Evolutionary conservation across 2,329 filamentous ascomycete species (phyloP).

Genomic region (Colletotrichum higginsianum): DNA sequence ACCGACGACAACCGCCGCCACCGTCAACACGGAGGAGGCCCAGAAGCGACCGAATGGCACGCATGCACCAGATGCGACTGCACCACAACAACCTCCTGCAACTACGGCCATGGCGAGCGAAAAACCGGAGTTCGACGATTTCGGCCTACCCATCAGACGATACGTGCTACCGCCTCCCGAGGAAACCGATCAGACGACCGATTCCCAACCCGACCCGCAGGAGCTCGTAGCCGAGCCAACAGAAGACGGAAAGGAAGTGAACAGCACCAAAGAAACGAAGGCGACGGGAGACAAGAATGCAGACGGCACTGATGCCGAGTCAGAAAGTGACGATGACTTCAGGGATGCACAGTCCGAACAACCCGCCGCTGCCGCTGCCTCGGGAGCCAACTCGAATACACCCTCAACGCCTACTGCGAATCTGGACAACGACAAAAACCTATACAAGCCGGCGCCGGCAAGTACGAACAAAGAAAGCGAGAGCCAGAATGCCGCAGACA

Average conservation of each 20-base stretch:
- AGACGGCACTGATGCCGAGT: slow-evolving; percentile 40
- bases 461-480: slow-evolving; percentile 22
- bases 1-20: slow-evolving; percentile 26
- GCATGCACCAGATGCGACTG: slow-evolving; percentile 45
- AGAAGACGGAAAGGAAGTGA: slow-evolving; percentile 33
- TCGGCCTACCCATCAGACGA: slow-evolving; percentile 76
- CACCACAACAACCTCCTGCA: slow-evolving; percentile 47
- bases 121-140: slow-evolving; percentile 74
- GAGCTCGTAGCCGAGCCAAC: slow-evolving; percentile 15
- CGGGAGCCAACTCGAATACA: slow-evolving; percentile 30
- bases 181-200: slow-evolving; percentile 33
- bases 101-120: slow-evolving; percentile 50
- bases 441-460: slow-evolving; percentile 12
- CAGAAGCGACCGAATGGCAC: slow-evolving; percentile 32
- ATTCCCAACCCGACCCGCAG: slow-evolving; percentile 24
- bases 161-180: slow-evolving; percentile 53
- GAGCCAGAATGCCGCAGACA: background rate
- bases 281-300: slow-evolving; percentile 26
- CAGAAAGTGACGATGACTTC: slow-evolving; percentile 48
- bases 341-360: slow-evolving; percentile 47
- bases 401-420: slow-evolving; percentile 36
- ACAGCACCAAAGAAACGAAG: slow-evolving; percentile 27
- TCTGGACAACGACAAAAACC: slow-evolving; percentile 24
- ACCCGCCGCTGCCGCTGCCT: slow-evolving; percentile 25
- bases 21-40: slow-evolving; percentile 47